Evolutionary conservation across 306 rosid genomes (phyloP).

Genomic region (Hylodesmum podocarpum): DNA sequence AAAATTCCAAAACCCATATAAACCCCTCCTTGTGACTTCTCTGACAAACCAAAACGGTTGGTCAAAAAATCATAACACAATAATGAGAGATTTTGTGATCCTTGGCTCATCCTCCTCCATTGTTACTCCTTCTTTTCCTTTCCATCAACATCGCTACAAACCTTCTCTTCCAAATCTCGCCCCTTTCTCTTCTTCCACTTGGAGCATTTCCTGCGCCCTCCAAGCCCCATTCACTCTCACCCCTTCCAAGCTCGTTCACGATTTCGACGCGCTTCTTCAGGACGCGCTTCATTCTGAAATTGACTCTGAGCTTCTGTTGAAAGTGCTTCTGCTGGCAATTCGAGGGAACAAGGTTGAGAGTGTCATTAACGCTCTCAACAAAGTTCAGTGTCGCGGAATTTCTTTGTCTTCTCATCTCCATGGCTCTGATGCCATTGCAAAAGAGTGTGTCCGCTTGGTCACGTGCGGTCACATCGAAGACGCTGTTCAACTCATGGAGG

Average conservation of each 20-base stretch:
- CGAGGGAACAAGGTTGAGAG: slow-evolving; percentile 44
- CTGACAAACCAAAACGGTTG: slow-evolving; percentile 35
- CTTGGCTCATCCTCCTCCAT: slow-evolving; percentile 65
- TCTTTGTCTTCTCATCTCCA: slow-evolving; percentile 49
- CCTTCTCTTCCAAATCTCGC: slow-evolving; percentile 37
- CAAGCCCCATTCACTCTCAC: slow-evolving; percentile 37
- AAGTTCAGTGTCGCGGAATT: slow-evolving; percentile 43
- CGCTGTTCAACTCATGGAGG: slow-evolving; percentile 76
- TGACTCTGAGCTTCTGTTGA: slow-evolving; percentile 48
- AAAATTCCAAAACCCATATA: slow-evolving; percentile 18
- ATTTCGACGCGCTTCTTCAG: slow-evolving; percentile 48
- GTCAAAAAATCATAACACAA: slow-evolving; percentile 34
- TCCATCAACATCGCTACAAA: slow-evolving; percentile 31
- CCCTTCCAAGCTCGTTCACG: slow-evolving; percentile 54
- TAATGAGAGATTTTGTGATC: slow-evolving; percentile 66
- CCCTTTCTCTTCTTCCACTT: slow-evolving; percentile 45
- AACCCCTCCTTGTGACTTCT: neutral
- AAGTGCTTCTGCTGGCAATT: slow-evolving; percentile 46
- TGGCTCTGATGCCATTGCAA: slow-evolving; percentile 44
- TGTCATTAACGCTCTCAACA: slow-evolving; percentile 46
- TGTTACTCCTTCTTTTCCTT: slow-evolving; percentile 41
- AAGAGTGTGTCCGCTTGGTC: slow-evolving; percentile 53
- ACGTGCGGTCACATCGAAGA: slow-evolving; percentile 49
- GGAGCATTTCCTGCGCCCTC: slow-evolving; percentile 34
- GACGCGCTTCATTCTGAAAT: slow-evolving; percentile 47